These are phyloP conservation scores for Acer yangbiense DNA, from an alignment of 345 rosid species.

Conservation along the genomic window DNA sequence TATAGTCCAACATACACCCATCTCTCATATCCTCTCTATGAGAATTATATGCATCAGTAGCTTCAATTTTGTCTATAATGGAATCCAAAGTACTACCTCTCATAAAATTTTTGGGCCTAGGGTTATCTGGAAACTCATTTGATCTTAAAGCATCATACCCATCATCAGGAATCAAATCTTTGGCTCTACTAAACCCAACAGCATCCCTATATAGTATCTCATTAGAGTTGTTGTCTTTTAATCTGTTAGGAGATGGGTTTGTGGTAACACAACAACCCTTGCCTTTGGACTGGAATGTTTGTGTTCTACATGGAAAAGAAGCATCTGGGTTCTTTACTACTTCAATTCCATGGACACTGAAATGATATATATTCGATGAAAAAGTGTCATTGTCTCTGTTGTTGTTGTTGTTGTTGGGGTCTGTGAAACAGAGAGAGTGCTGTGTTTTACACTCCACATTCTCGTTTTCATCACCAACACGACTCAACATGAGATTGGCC, in stretches of 20 bases:
- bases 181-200: not conserved
- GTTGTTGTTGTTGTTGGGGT: not conserved
- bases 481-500: conserved; percentile 26
- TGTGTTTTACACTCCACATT: not conserved
- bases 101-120: not conserved
- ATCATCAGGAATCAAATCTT: no score
- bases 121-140: not conserved
- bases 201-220: not conserved
- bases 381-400: not conserved
- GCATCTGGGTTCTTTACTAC: no score
- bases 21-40: conserved; percentile 3
- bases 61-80: conserved; percentile 18
- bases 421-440: not conserved
- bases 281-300: not conserved
- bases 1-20: not conserved
- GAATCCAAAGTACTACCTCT: conserved; percentile 23
- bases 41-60: not conserved
- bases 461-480: not conserved
- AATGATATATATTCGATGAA: not conserved
- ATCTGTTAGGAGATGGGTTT: not conserved
- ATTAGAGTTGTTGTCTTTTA: not conserved
- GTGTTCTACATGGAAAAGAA: not conserved
- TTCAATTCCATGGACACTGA: not conserved
- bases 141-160: not conserved
- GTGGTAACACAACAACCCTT: not conserved